Evolutionary conservation across 2,329 filamentous ascomycete species (phyloP).

Genomic region (Thielaviopsis populi): DNA sequence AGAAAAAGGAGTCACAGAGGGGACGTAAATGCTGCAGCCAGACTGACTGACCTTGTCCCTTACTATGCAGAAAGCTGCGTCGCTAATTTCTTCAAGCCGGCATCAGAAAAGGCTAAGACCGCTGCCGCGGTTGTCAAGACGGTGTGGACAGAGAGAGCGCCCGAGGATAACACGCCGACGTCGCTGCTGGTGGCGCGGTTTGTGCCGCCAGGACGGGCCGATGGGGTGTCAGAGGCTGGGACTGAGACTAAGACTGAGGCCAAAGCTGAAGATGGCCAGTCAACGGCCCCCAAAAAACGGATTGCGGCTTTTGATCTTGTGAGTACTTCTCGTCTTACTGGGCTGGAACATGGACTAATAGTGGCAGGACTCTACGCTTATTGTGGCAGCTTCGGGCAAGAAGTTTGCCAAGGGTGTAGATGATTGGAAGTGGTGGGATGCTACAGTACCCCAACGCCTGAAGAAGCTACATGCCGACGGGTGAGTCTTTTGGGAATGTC

Average conservation of each 20-base stretch:
- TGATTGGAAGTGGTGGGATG: constrained; percentile 95
- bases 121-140: constrained; percentile 31
- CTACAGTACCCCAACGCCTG: constrained; percentile 50
- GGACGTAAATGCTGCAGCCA: too few species aligned
- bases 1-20: too few species aligned
- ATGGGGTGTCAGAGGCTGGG: constrained; percentile 20
- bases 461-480: constrained; percentile 55
- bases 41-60: neutral
- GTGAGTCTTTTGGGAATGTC: constrained; percentile 27
- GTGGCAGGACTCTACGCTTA: constrained; percentile 68
- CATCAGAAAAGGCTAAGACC: constrained; percentile 70
- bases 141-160: constrained; percentile 51
- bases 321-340: constrained; percentile 17
- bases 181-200: constrained; percentile 67
- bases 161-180: constrained; percentile 31
- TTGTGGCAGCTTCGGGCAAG: constrained; percentile 66
- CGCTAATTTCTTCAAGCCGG: constrained; percentile 74
- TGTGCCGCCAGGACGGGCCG: constrained; percentile 27
- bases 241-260: neutral
- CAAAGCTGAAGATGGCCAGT: neutral
- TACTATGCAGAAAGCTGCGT: constrained; percentile 46
- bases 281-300: constrained; percentile 27
- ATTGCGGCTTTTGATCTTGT: constrained; percentile 59
- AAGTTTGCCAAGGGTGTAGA: constrained; percentile 52
- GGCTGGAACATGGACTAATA: neutral